Evolutionary conservation across 140 eudicot species (phyloP).

Genomic region (Anethum foeniculum): DNA sequence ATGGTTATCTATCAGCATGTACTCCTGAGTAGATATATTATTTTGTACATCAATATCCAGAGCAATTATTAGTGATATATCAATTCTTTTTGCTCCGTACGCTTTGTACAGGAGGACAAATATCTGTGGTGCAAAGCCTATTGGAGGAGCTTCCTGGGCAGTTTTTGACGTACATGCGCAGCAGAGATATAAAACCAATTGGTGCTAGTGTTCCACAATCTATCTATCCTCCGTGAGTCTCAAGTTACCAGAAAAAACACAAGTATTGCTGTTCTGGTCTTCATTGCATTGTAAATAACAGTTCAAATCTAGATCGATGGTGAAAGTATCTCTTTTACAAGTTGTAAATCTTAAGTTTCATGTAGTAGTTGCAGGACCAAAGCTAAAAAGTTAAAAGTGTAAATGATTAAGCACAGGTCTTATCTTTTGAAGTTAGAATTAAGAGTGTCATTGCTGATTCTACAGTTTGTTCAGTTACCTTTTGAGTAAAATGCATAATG

Average conservation of each 20-base stretch:
- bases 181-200: conserved; percentile 72
- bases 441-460: background rate
- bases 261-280: background rate
- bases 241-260: background rate
- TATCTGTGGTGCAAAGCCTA: conserved; percentile 66
- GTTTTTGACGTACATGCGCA: conserved; percentile 71
- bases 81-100: background rate
- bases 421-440: background rate
- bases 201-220: conserved; percentile 8
- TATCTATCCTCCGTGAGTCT: conserved; percentile 3
- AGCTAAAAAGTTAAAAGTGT: background rate
- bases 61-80: background rate
- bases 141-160: conserved; percentile 94
- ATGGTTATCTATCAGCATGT: background rate
- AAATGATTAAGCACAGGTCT: background rate
- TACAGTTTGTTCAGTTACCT: background rate
- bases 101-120: conserved; percentile 50
- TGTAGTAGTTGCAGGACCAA: background rate
- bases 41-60: background rate
- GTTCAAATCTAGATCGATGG: background rate
- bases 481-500: no score
- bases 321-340: background rate
- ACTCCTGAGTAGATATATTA: background rate
- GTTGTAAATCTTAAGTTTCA: background rate
- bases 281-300: background rate